Evolutionary conservation across 192 early-diverging fungal genomes (phyloP), one percentile per base, ranked within the genome.

Genomic region (Rhizoclosmatium globosum): DNA sequence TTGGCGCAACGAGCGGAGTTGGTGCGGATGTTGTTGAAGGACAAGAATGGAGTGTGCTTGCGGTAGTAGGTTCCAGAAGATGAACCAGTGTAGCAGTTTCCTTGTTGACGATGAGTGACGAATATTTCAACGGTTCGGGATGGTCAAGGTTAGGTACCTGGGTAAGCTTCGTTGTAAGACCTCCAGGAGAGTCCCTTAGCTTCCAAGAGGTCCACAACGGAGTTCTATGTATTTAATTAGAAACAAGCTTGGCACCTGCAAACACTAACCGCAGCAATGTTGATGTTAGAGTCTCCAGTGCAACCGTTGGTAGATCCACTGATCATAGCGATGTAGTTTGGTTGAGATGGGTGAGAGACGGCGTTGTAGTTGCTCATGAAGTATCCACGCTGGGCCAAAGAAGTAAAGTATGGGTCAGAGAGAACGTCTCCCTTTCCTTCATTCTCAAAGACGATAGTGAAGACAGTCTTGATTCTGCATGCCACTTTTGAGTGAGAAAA

Each of bases 11-110:
- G 82, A 39, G 87, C 74, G 7, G 87, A n/a, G 81, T 92, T 88
- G 47, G 44, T 77, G 23, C 46, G 23, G 67, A 94, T 90, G 50
- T 79, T 81, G 60, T 74, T 84, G 73, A 90, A 89, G 41, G 83
- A 85, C 21, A 82, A 82, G 77, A 94, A 93, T 7, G 93, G 93
- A 78, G 92, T 92, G 82, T 94, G 93, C 79, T 93, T 94, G 68
- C 93, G 83, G 68, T 79, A 74, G 82, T 91, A 91, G 15, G 86
- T 50, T 43, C 83, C 75, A 46, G 21, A 67, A 57, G 82, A 53
- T 44, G 50, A 21, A 23, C 71, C 81, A 17, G 77, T 84, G 78
- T 69, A 85, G 79, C 85, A 87, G 65, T 81, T 86, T 68, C 87
- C 87, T 21, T 31, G 31, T 31, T 31, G 31, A 31, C 31, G 31